phyloP scores from a whole-genome alignment of 2,329 filamentous ascomycete genomes.

The Daldinia eschscholtzii region DNA sequence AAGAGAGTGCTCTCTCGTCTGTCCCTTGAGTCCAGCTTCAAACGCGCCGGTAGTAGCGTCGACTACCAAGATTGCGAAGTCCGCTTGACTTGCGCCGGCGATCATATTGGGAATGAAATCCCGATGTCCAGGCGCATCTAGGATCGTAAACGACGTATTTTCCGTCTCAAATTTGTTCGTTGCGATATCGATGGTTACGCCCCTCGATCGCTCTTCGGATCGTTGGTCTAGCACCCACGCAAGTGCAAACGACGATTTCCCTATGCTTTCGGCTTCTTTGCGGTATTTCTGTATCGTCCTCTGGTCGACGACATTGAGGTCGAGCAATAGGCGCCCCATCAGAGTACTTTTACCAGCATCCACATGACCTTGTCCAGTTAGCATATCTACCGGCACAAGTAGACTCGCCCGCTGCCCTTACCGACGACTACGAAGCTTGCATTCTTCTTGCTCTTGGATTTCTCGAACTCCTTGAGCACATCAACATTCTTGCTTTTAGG shows the following conservation, averaged over 20 bases:
- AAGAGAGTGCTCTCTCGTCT: slow-evolving; percentile 93
- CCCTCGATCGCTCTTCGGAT: slow-evolving; percentile 86
- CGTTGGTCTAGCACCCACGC: slow-evolving; percentile 98
- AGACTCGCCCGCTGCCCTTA: slow-evolving; percentile 57
- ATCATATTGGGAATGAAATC: slow-evolving; percentile 99
- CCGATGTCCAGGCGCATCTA: slow-evolving; percentile 93
- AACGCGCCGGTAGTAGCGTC: slow-evolving; percentile 92
- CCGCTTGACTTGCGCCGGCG: slow-evolving; percentile 92
- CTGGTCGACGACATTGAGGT: slow-evolving; percentile 89
- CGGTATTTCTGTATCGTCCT: slow-evolving; percentile 89
- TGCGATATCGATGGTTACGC: slow-evolving; percentile 96
- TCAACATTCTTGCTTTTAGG: slow-evolving; percentile 84
- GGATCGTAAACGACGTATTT: slow-evolving; percentile 87
- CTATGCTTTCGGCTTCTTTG: slow-evolving; percentile 89
- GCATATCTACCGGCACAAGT: not conserved
- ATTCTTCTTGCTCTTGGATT: slow-evolving; percentile 79
- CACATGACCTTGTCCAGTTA: slow-evolving; percentile 77
- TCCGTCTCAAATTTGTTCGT: slow-evolving; percentile 95
- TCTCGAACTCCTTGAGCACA: slow-evolving; percentile 84
- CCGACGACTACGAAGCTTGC: slow-evolving; percentile 94
- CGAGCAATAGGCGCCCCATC: slow-evolving; percentile 93
- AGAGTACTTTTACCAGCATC: slow-evolving; percentile 98
- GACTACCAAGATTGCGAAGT: slow-evolving; percentile 94
- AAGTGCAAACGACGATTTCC: slow-evolving; percentile 94
- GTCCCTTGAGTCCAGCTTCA: slow-evolving; percentile 91